Conservation (phyloP, 2,329 filamentous ascomycete species). For the Ceratocystis lukuohia region DNA sequence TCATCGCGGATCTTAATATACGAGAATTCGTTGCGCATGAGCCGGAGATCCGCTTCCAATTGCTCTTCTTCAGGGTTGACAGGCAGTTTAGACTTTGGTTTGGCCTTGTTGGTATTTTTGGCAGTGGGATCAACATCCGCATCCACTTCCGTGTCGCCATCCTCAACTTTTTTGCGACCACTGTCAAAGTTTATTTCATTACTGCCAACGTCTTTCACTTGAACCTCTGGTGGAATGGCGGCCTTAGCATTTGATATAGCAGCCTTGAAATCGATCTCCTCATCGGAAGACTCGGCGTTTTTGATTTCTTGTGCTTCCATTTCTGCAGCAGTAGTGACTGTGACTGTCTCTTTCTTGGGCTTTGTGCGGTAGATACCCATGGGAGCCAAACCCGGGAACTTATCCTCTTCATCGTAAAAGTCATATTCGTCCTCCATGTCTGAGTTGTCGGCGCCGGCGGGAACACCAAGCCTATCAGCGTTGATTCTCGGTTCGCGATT, state of each 20-base stretch:
- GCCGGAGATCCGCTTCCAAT: conserved; percentile 29
- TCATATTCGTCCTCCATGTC: conserved; percentile 36
- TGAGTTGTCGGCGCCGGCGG: conserved; percentile 29
- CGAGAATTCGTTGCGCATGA: conserved; percentile 31
- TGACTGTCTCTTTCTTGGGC: conserved; percentile 16
- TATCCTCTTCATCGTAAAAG: conserved; percentile 30
- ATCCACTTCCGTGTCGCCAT: conserved; percentile 23
- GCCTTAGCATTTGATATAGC: conserved; percentile 17
- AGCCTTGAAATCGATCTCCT: conserved; percentile 19
- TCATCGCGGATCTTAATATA: conserved; percentile 16
- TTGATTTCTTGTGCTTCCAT: conserved; percentile 16
- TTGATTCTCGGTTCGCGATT: conserved; percentile 39
- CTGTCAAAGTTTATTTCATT: conserved; percentile 35
- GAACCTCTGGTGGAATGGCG: conserved; percentile 33
- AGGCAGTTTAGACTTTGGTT: conserved; percentile 19
- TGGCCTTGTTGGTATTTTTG: conserved; percentile 22
- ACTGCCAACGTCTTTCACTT: conserved; percentile 38
- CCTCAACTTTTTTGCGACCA: conserved; percentile 23
- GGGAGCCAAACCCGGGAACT: conserved; percentile 31
- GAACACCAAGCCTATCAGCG: conserved; percentile 38
- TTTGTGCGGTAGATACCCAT: conserved; percentile 38
- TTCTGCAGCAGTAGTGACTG: conserved; percentile 16
- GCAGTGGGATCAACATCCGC: conserved; percentile 21
- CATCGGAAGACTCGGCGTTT: conserved; percentile 13
- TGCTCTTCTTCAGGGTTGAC: conserved; percentile 24